These are phyloP conservation scores for Coniochaeta hoffmannii DNA, from an alignment of 2,329 filamentous ascomycete species.

Conservation along the genomic window DNA sequence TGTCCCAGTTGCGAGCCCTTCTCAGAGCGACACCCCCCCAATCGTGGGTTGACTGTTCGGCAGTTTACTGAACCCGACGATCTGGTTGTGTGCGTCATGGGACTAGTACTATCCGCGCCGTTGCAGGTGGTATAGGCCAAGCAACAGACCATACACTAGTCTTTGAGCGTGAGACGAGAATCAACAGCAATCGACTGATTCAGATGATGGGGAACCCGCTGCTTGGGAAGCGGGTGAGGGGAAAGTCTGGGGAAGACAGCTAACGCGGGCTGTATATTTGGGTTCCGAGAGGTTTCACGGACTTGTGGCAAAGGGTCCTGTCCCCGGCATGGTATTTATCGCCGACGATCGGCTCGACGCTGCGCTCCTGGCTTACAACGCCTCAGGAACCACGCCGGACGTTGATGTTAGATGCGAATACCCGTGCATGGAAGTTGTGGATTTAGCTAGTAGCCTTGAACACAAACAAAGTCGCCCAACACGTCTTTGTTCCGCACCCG, in stretches of 20 bases:
- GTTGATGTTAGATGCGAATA: no score
- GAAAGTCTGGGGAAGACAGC: neutral
- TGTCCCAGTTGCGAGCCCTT: neutral
- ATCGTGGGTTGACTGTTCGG: neutral
- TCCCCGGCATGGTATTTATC: neutral
- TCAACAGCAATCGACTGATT: neutral
- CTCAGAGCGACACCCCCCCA: no score
- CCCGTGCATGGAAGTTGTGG: no score
- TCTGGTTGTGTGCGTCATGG: neutral
- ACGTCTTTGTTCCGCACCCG: no score
- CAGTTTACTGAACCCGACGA: neutral
- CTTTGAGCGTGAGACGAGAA: no score
- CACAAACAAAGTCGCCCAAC: no score
- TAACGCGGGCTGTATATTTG: neutral
- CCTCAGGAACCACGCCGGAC: no score
- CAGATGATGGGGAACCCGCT: neutral
- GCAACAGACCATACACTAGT: no score
- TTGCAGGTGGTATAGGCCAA: no score
- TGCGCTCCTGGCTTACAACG: no score
- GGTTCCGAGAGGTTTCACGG: neutral
- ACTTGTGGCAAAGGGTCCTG: neutral
- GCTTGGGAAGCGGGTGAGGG: neutral
- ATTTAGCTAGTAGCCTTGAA: no score
- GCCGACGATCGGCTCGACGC: neutral
- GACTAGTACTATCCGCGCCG: neutral